phyloP scores from a whole-genome alignment of 352 stramenopile genomes.

The Phytophthora crassamura region DNA sequence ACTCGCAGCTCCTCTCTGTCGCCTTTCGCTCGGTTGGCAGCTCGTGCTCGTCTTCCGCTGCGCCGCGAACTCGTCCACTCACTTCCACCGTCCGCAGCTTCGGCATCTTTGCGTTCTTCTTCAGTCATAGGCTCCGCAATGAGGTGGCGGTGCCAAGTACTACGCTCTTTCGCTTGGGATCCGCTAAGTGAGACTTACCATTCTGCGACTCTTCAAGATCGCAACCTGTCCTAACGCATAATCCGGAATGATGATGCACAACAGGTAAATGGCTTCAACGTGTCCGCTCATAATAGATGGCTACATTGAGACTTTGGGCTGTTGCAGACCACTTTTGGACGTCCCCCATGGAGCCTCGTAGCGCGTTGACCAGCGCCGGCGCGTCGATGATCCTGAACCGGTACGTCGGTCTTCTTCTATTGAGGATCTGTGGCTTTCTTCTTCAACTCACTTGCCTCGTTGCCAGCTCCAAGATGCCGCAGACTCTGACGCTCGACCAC shows the following conservation, averaged over 20 bases:
- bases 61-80: slow-evolving; percentile 41
- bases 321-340: background rate
- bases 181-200: too few relatives aligned
- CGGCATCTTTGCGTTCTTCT: slow-evolving; percentile 12
- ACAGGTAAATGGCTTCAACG: slow-evolving; percentile 11
- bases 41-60: slow-evolving; percentile 17
- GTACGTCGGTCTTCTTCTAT: slow-evolving; percentile 23
- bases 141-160: slow-evolving; percentile 12
- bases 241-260: background rate
- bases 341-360: slow-evolving; percentile 54
- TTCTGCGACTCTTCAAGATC: slow-evolving; percentile 30
- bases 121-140: slow-evolving; percentile 7
- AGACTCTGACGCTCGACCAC: slow-evolving; percentile 93
- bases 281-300: slow-evolving; percentile 22
- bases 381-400: slow-evolving; percentile 77
- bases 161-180: slow-evolving; percentile 1
- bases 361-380: slow-evolving; percentile 61
- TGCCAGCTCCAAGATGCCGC: slow-evolving; percentile 68
- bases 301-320: slow-evolving; percentile 13
- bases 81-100: background rate
- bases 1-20: slow-evolving; percentile 20
- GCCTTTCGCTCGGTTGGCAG: slow-evolving; percentile 1
- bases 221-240: background rate
- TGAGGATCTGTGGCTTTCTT: background rate
- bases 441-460: background rate